Conservation (phyloP, 495 filamentous ascomycete genomes). For the Annulohypoxylon nitens region DNA sequence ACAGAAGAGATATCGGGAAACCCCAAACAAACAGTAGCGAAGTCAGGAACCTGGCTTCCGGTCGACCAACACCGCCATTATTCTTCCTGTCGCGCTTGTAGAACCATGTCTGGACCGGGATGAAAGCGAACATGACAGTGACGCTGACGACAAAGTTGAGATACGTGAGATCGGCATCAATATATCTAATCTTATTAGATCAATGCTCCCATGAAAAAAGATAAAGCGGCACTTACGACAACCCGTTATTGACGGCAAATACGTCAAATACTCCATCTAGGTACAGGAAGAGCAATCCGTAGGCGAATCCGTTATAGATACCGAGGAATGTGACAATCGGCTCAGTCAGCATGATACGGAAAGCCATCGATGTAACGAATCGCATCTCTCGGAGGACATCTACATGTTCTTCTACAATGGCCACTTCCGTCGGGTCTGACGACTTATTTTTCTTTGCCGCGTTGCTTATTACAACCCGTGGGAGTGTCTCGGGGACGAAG, state of each 20-base stretch:
- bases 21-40: constrained; percentile 55
- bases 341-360: constrained; percentile 56
- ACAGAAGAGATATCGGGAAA: constrained; percentile 55
- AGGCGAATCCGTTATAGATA: constrained; percentile 55
- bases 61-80: constrained; percentile 48
- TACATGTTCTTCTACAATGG: constrained; percentile 45
- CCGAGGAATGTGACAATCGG: constrained; percentile 55
- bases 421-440: constrained; percentile 41
- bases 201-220: background rate
- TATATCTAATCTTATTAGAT: constrained; percentile 44
- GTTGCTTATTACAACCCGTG: constrained; percentile 51
- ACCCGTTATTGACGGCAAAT: constrained; percentile 55
- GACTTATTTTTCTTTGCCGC: constrained; percentile 42
- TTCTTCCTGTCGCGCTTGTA: constrained; percentile 52
- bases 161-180: constrained; percentile 55
- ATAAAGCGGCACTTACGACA: constrained; percentile 47
- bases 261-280: constrained; percentile 57
- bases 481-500: constrained; percentile 55
- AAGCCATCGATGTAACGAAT: constrained; percentile 57
- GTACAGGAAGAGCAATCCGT: constrained; percentile 54
- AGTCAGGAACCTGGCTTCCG: constrained; percentile 56
- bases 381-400: constrained; percentile 52
- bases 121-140: constrained; percentile 53
- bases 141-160: constrained; percentile 58
- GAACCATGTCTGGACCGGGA: constrained; percentile 56